phyloP scores from a whole-genome alignment of 73 alveolate genomes.

The Tetrahymena elliotti region DNA sequence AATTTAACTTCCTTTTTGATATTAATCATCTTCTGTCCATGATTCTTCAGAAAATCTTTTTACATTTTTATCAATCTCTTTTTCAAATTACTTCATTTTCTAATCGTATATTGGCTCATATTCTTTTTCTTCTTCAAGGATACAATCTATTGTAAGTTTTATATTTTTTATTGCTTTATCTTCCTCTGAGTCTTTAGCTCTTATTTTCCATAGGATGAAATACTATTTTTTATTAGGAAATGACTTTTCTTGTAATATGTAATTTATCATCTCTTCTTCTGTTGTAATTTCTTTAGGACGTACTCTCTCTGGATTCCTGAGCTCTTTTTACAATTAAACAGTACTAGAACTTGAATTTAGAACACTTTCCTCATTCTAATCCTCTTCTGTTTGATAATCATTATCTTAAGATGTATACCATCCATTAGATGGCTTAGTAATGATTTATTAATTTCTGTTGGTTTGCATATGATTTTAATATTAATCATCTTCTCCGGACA shows the following conservation, averaged over 20 bases:
- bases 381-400: neutral
- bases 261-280: neutral
- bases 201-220: neutral
- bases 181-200: neutral
- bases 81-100: neutral
- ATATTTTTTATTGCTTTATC: neutral
- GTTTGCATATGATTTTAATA: neutral
- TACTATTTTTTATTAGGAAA: neutral
- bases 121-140: neutral
- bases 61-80: neutral
- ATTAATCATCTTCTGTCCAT: neutral
- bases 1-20: neutral
- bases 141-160: neutral
- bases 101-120: neutral
- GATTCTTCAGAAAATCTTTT: neutral
- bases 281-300: neutral
- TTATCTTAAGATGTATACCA: neutral
- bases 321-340: neutral
- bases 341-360: neutral
- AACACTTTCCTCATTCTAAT: neutral
- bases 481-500: neutral
- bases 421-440: neutral
- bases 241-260: neutral
- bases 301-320: neutral
- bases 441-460: neutral